Evolutionary conservation across 805 yeast genomes (phyloP).

Genomic region (Wickerhamiella azymoides): DNA sequence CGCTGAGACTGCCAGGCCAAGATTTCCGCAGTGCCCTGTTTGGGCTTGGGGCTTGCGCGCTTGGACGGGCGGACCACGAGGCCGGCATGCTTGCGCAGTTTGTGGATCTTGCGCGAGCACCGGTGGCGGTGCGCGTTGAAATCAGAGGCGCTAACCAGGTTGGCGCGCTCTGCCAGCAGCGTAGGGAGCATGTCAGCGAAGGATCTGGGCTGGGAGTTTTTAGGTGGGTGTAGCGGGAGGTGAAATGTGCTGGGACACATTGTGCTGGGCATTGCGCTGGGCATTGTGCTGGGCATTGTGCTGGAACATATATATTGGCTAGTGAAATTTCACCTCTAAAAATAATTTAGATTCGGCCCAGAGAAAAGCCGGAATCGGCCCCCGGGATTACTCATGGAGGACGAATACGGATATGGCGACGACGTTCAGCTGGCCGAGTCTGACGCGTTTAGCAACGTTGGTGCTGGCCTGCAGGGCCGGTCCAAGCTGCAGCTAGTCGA

Average conservation of each 20-base stretch:
- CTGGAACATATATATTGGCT: no score
- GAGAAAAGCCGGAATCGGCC: not conserved
- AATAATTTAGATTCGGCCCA: not conserved
- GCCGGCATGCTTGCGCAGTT: slow-evolving; percentile 49
- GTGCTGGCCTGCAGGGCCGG: slow-evolving; percentile 75
- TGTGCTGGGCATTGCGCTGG: no score
- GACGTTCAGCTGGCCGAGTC: slow-evolving; percentile 23
- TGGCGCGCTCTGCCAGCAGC: slow-evolving; percentile 15
- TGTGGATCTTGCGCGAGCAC: slow-evolving; percentile 44
- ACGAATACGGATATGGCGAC: slow-evolving; percentile 12
- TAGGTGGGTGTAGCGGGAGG: not conserved
- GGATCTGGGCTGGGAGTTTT: no score
- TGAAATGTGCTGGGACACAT: not conserved
- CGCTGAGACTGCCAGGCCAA: slow-evolving; percentile 64
- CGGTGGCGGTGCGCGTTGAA: slow-evolving; percentile 53
- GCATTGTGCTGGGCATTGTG: no score
- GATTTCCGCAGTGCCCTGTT: slow-evolving; percentile 40
- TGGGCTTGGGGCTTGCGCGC: slow-evolving; percentile 28
- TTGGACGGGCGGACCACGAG: slow-evolving; percentile 56
- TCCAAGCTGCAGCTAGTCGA: slow-evolving; percentile 84
- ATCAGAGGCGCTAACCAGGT: slow-evolving; percentile 50
- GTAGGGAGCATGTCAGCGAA: slow-evolving; percentile 11
- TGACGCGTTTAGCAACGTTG: slow-evolving; percentile 75
- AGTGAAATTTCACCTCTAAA: no score
- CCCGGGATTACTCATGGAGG: slow-evolving; percentile 8